A percentile compares a stretch with the other conserved stretches of the same genome.
Evolutionary conservation across 106 monocot species (phyloP).

Genomic region (Amphibolis antarctica): DNA sequence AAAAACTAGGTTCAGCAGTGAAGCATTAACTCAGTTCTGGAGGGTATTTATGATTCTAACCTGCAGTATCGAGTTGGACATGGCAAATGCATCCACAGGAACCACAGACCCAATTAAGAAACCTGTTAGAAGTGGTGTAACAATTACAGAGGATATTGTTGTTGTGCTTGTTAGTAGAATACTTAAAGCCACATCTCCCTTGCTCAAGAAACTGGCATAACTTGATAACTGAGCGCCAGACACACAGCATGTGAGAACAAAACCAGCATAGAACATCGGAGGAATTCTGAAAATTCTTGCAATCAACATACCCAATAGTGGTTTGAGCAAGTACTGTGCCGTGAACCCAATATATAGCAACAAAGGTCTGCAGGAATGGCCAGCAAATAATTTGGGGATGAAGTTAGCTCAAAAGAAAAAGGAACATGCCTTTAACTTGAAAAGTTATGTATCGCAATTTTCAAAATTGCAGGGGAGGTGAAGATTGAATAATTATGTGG

Average conservation of each 20-base stretch:
- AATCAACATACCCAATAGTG: slow-evolving; percentile 67
- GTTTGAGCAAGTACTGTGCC: slow-evolving; percentile 89
- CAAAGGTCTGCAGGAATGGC: slow-evolving; percentile 51
- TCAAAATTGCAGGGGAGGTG: neutral
- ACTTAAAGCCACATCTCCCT: slow-evolving; percentile 92
- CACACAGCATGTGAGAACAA: slow-evolving; percentile 91
- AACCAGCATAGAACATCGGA: slow-evolving; percentile 85
- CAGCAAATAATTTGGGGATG: neutral
- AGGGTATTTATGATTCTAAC: slow-evolving; percentile 12
- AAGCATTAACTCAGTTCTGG: too few species aligned
- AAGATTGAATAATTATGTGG: neutral
- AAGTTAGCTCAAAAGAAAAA: neutral
- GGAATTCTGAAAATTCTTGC: slow-evolving; percentile 64
- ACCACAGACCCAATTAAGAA: slow-evolving; percentile 89
- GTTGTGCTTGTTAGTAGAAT: slow-evolving; percentile 87
- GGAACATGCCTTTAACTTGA: neutral
- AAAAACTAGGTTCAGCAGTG: too few species aligned
- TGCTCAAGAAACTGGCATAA: slow-evolving; percentile 95
- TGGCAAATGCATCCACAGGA: slow-evolving; percentile 93
- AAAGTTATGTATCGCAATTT: neutral
- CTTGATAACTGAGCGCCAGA: slow-evolving; percentile 95
- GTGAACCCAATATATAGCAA: slow-evolving; percentile 70
- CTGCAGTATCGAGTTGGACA: slow-evolving; percentile 98
- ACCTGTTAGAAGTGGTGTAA: slow-evolving; percentile 84
- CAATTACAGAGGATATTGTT: slow-evolving; percentile 80